Conservation (phyloP, 2,329 filamentous ascomycete genomes). For the Huntiella bhutanensis region DNA sequence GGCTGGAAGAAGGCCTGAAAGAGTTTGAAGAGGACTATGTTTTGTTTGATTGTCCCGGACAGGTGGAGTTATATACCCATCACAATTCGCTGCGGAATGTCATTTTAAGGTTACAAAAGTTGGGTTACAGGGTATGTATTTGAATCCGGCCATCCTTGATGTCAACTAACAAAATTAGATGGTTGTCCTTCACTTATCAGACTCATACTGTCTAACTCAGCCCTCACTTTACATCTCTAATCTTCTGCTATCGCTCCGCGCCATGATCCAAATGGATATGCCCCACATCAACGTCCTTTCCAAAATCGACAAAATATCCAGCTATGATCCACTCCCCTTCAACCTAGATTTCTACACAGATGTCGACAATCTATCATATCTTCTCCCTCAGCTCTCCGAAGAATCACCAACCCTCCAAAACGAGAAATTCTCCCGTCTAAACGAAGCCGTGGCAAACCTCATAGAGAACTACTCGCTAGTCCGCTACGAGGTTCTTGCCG, state of each 20-base stretch:
- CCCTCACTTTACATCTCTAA: constrained; percentile 92
- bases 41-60: constrained; percentile 88
- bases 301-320: constrained; percentile 85
- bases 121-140: constrained; percentile 65
- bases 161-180: constrained; percentile 34
- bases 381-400: constrained; percentile 60
- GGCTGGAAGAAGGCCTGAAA: constrained; percentile 66
- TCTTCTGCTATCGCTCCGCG: constrained; percentile 75
- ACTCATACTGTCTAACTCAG: constrained; percentile 81
- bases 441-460: constrained; percentile 68
- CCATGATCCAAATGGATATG: constrained; percentile 96
- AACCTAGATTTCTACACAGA: constrained; percentile 96
- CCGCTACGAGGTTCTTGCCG: constrained; percentile 78
- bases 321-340: constrained; percentile 75
- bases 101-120: constrained; percentile 74
- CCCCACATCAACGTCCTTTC: constrained; percentile 91
- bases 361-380: constrained; percentile 75
- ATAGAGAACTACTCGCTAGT: constrained; percentile 84
- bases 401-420: constrained; percentile 54
- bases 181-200: constrained; percentile 80
- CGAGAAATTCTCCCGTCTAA: constrained; percentile 66
- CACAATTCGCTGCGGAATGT: constrained; percentile 83
- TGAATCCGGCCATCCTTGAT: background rate
- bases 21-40: constrained; percentile 78
- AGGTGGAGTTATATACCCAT: constrained; percentile 94